Conservation (phyloP, 495 filamentous ascomycete species). For the Collariella sp. region DNA sequence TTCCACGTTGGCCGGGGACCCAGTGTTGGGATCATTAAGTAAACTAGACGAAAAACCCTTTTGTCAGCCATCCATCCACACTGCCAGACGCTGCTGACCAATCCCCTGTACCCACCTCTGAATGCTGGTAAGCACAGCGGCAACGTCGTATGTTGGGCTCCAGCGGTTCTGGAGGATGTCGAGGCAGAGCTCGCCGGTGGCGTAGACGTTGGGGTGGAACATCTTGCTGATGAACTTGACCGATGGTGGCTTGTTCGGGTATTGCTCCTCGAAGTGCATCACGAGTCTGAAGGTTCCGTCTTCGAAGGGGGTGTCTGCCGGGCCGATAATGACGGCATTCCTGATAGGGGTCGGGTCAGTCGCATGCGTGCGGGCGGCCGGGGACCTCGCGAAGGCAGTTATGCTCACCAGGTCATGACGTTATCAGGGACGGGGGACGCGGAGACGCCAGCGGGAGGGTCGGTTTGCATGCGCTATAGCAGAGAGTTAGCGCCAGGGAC, state of each 20-base stretch:
- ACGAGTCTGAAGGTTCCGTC: slow-evolving; percentile 96
- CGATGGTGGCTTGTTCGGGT: slow-evolving; percentile 93
- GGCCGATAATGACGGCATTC: slow-evolving; percentile 98
- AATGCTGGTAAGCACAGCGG: slow-evolving; percentile 92
- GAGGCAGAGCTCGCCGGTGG: slow-evolving; percentile 89
- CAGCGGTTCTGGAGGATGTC: slow-evolving; percentile 97
- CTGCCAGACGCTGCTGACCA: neutral
- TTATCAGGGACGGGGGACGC: slow-evolving; percentile 96
- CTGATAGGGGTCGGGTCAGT: slow-evolving; percentile 36
- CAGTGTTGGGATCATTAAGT: slow-evolving; percentile 97
- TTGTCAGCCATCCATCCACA: slow-evolving; percentile 1
- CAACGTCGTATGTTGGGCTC: slow-evolving; percentile 98
- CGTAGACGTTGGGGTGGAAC: slow-evolving; percentile 99
- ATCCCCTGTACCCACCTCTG: slow-evolving; percentile 60
- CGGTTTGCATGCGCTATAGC: slow-evolving; percentile 92
- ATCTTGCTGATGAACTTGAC: slow-evolving; percentile 98
- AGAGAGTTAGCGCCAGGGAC: slow-evolving; percentile 15
- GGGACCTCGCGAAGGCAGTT: neutral
- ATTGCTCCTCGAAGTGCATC: slow-evolving; percentile 98
- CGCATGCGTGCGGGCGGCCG: neutral
- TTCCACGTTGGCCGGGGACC: slow-evolving; percentile 94
- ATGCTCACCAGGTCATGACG: slow-evolving; percentile 91
- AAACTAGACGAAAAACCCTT: slow-evolving; percentile 49
- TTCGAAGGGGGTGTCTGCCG: slow-evolving; percentile 95
- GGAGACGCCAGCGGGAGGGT: slow-evolving; percentile 93